Evolutionary conservation across 176 grass and related monocot genomes (phyloP), one percentile per base, ranked within the genome.

Genomic region (Musa beccarii): DNA sequence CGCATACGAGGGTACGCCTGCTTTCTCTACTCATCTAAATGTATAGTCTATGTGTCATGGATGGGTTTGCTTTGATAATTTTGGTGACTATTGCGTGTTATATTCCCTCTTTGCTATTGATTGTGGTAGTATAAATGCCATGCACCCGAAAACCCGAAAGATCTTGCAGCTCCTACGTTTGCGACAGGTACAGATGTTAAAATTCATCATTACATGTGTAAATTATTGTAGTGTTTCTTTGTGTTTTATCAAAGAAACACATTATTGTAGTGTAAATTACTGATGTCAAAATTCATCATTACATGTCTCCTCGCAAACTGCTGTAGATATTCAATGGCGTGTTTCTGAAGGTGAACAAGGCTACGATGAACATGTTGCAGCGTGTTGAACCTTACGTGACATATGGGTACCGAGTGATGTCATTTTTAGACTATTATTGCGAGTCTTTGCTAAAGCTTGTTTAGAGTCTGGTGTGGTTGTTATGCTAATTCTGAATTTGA

Each of bases 121-220:
- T 61, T 7, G 16, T 15, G 8, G n/a, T 51, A 69, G 67, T 69
- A 69, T 69, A 10, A 50, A 69, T 51, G 67, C 67, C 50, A 69
- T 69, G 28, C 13, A 69, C 9, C 34, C 67, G 2, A 69, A 69
- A 69, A 69, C 67, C 1, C 11, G 67, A 49, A 69, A 49, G 67
- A 69, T 69, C 12, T 69, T 69, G 67, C 67, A 69, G 15, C 67
- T 69, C 15, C 57, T 61, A 7, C 57, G 57, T 61, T 6, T 61
- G 8, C 17, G 57, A 21, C 57, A 61, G 57, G 57, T 61, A 17
- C 13, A 61, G 34, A 1, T 57, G 17, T 9, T n/a, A 20, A 61
- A 59, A 19, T 17, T 20, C 57, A 61, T 61, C 17, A n/a, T 9
- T 0, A 8, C 2, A 16, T 12, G 13, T 61, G 57, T 61, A 61